These are phyloP conservation scores for Tephrocybe rancida DNA, from an alignment of 768 basidiomycete species.

Conservation along the genomic window DNA sequence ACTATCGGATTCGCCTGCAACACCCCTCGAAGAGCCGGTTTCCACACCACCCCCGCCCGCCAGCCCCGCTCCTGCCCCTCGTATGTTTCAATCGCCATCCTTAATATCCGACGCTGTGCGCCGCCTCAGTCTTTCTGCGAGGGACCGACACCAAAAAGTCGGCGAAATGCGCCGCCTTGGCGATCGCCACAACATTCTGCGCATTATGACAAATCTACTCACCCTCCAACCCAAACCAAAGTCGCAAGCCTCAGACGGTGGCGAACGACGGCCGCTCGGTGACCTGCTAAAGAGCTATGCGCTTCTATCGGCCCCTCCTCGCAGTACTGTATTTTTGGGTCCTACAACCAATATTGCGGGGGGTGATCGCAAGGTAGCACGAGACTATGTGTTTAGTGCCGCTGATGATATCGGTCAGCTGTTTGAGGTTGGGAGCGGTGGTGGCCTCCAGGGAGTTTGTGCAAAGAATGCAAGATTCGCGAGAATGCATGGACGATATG, in stretches of 20 bases:
- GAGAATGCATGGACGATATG: constrained; percentile 57
- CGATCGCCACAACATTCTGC: constrained; percentile 61
- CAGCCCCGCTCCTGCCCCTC: constrained; percentile 25
- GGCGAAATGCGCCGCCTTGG: constrained; percentile 45
- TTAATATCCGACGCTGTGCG: constrained; percentile 75
- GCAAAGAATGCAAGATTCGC: constrained; percentile 63
- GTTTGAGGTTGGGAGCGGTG: constrained; percentile 14
- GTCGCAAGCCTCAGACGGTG: constrained; percentile 36
- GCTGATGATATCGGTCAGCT: constrained; percentile 11
- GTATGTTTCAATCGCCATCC: constrained; percentile 63
- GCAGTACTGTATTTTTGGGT: constrained; percentile 64
- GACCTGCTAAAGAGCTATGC: constrained; percentile 44
- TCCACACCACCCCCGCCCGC: constrained; percentile 21
- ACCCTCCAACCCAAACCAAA: constrained; percentile 54
- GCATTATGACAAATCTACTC: constrained; percentile 78
- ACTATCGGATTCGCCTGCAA: constrained; percentile 46
- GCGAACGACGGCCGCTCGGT: constrained; percentile 37
- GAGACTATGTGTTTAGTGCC: constrained; percentile 57
- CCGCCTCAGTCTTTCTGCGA: constrained; percentile 62
- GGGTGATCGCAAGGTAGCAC: constrained; percentile 58
- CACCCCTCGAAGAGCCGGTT: constrained; percentile 26
- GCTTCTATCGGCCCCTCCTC: constrained; percentile 40
- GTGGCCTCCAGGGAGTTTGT: constrained; percentile 50
- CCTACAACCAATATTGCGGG: constrained; percentile 52
- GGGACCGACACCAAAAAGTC: constrained; percentile 47